These are phyloP conservation scores for Arthrobotrys megalospora DNA, from an alignment of 2,329 filamentous ascomycete genomes.

Conservation along the genomic window DNA sequence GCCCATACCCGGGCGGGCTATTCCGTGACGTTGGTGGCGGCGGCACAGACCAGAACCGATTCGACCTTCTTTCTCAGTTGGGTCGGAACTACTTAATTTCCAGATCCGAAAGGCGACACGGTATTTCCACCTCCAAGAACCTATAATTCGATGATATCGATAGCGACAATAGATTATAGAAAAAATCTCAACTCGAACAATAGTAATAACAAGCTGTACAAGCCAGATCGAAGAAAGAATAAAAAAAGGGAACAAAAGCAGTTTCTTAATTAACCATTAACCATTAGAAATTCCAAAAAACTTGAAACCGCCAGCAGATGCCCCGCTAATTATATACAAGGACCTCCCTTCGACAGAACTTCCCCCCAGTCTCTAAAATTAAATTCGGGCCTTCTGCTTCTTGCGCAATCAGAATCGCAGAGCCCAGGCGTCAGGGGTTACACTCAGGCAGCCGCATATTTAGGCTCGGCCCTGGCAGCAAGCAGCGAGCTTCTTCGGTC, in stretches of 20 bases:
- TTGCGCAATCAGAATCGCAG: constrained; percentile 22
- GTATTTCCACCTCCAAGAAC: neutral
- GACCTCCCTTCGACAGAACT: neutral
- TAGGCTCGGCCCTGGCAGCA: constrained; percentile 4
- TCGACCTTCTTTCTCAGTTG: constrained; percentile 1
- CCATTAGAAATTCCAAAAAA: neutral
- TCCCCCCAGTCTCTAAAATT: constrained; percentile 11
- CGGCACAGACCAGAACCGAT: neutral
- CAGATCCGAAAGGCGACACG: neutral
- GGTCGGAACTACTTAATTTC: too few species aligned
- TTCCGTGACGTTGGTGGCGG: constrained; percentile 18
- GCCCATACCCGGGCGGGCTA: neutral
- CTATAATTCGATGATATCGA: neutral
- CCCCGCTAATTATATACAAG: neutral
- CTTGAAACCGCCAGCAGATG: constrained; percentile 18
- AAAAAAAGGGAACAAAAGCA: neutral
- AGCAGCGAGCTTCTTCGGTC: neutral
- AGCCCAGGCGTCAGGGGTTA: constrained; percentile 17
- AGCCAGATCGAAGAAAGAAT: neutral
- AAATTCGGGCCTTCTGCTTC: neutral
- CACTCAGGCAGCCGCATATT: constrained; percentile 26
- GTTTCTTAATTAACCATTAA: neutral
- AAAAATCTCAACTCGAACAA: neutral
- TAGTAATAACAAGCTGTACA: neutral
- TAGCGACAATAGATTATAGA: neutral